Percentiles rank a stretch among this genome's conserved stretches.
Evolutionary conservation across 2,329 filamentous ascomycete genomes (phyloP).

Genomic region (Phoma sp.): DNA sequence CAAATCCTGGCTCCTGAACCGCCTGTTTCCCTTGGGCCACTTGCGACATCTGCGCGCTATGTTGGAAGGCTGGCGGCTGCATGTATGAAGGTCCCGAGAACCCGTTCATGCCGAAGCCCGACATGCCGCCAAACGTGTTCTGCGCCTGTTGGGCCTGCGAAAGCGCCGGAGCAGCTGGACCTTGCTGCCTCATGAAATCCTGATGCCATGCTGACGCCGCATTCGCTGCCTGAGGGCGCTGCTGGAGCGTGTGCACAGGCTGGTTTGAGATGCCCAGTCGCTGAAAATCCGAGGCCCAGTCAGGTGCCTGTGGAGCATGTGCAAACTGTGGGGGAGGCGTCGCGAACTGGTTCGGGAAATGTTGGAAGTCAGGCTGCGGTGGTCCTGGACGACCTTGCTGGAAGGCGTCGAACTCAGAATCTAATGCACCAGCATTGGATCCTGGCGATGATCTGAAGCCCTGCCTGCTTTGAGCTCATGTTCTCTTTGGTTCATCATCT

Average conservation of each 20-base stretch:
- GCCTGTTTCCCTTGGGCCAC: conserved; percentile 45
- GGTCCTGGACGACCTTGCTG: conserved; percentile 59
- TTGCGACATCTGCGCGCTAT: conserved; percentile 27
- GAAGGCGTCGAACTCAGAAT: conserved; percentile 75
- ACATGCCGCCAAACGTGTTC: conserved; percentile 35
- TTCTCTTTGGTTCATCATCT: not conserved
- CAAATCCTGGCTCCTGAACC: conserved; percentile 53
- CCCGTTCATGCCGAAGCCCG: conserved; percentile 37
- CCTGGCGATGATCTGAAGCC: conserved; percentile 67
- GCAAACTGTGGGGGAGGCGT: conserved; percentile 48
- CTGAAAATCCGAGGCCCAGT: conserved; percentile 61
- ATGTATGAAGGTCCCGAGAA: conserved; percentile 38
- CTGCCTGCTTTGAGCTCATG: conserved; percentile 50
- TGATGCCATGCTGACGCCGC: conserved; percentile 63
- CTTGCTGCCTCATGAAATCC: conserved; percentile 61
- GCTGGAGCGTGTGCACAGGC: conserved; percentile 56
- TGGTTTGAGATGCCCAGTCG: conserved; percentile 53
- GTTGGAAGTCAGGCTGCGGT: conserved; percentile 50
- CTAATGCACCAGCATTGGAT: conserved; percentile 62
- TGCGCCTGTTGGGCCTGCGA: conserved; percentile 35
- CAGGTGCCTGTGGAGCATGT: conserved; percentile 45
- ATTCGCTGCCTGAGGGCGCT: conserved; percentile 47
- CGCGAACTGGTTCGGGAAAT: conserved; percentile 45
- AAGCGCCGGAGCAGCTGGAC: conserved; percentile 39
- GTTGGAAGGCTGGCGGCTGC: conserved; percentile 28